Evolutionary conservation across 768 basidiomycete species (phyloP).

Genomic region (Termitomyces sp.): DNA sequence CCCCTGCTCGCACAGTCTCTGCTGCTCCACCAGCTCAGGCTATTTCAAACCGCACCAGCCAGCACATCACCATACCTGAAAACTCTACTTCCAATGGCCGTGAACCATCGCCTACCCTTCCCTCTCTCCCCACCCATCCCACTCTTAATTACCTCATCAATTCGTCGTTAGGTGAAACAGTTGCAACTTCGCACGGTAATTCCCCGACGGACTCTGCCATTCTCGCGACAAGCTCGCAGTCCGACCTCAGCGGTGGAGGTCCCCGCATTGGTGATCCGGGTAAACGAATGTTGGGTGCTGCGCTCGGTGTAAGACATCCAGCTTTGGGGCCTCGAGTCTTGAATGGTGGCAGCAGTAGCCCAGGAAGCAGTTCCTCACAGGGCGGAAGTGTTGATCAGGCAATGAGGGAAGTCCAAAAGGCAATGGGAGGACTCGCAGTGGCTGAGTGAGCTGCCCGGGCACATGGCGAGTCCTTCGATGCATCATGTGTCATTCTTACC

Average conservation of each 20-base stretch:
- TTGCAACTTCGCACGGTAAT: conserved; percentile 30
- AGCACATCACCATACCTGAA: conserved; percentile 51
- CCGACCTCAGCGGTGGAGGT: conserved; percentile 37
- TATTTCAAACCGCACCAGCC: conserved; percentile 31
- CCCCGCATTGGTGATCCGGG: conserved; percentile 86
- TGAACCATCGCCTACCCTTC: conserved; percentile 80
- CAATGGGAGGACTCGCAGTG: conserved; percentile 68
- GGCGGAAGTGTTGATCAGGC: conserved; percentile 45
- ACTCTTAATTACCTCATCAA: conserved; percentile 82
- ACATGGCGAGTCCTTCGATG: conserved; percentile 4
- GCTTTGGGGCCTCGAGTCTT: conserved; percentile 58
- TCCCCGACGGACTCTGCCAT: conserved; percentile 65
- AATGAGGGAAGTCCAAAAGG: conserved; percentile 67
- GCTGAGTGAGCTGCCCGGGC: conserved; percentile 49
- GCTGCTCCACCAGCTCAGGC: conserved; percentile 28
- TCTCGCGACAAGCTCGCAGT: conserved; percentile 48
- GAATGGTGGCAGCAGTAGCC: conserved; percentile 31
- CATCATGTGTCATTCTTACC: neutral
- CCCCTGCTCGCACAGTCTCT: conserved; percentile 43
- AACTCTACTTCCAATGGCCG: conserved; percentile 42
- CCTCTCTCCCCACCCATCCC: conserved; percentile 74
- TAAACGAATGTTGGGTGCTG: conserved; percentile 84
- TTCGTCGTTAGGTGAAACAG: conserved; percentile 58
- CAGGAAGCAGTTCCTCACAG: conserved; percentile 32
- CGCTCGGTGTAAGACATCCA: conserved; percentile 80